Evolutionary conservation across 2,329 filamentous ascomycete species (phyloP), one percentile per base, ranked within the genome.

Genomic region (Neofusicoccum ribis): DNA sequence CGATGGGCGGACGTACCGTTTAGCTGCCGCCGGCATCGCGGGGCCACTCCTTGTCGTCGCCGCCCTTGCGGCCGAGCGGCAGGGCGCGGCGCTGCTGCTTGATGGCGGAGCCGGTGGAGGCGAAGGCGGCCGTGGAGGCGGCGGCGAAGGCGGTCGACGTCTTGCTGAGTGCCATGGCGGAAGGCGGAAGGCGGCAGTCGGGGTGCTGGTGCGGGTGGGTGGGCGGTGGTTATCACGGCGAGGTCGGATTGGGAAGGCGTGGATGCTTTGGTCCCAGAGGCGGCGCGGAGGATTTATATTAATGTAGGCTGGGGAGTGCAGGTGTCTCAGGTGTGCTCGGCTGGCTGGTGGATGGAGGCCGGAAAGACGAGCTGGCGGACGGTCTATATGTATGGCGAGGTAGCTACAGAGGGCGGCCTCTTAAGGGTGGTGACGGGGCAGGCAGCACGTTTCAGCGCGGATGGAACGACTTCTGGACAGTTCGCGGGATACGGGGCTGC

Each of bases 1-100:
- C 7, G 36, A 17, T 14, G 15, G 7, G 11, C 23, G 7, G 2
- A 47, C 56, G 31, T 47, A 60, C 56, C 56, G 17, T 37, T 47
- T 60, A 60, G 56, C 56, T 60, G 56, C 56, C 56, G 47, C 56
- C 56, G 56, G 56, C 56, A 47, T 60, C 56, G 12, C 56, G 56
- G 27, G 56, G 56, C 56, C 56, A 60, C 5, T 60, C 56, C 56
- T 60, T 60, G 27, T 60, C 56, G 56, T 60, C 56, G 41, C 56
- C 56, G 56, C 56, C 56, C 56, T 60, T 60, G 39, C 56, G 56
- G 43, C 56, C 20, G 43, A 60, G 11, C 27, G 56, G 56, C 11
- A 60, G 56, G 3, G 15, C 41, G 41, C 56, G 27, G 56, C 56
- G 43, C 41, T 39, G 56, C 15, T 60, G 56, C 56, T 60, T 60